These are phyloP conservation scores for Bruguiera parviflora DNA, from an alignment of 345 rosid species.

Conservation along the genomic window DNA sequence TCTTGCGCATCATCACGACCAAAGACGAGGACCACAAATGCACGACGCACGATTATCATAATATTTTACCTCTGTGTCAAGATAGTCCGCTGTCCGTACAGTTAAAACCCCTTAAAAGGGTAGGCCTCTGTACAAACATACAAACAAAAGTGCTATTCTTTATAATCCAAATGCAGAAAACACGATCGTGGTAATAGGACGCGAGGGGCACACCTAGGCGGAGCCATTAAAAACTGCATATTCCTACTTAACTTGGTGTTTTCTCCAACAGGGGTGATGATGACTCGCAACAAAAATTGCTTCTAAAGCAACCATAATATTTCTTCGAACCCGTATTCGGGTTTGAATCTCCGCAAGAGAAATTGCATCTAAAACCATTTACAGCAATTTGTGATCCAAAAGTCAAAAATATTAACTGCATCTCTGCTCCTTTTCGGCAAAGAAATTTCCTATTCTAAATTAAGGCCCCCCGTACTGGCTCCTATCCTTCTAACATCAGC, in stretches of 20 bases:
- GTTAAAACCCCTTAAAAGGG: no score
- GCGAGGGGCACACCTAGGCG: no score
- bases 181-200: no score
- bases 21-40: no score
- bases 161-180: no score
- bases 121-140: no score
- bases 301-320: neutral
- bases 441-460: neutral
- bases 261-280: neutral
- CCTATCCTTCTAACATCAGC: no score
- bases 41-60: no score
- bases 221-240: neutral
- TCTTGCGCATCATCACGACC: no score
- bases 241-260: neutral
- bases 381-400: slow-evolving; percentile 1
- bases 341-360: neutral
- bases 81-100: no score
- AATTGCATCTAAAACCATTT: slow-evolving; percentile 11
- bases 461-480: neutral
- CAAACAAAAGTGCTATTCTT: no score
- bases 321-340: neutral
- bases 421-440: neutral
- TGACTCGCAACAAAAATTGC: neutral
- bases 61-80: no score
- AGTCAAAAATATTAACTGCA: neutral